phyloP scores from a whole-genome alignment of 2,329 filamentous ascomycete species.

The Trichoderma atrobrunneum region DNA sequence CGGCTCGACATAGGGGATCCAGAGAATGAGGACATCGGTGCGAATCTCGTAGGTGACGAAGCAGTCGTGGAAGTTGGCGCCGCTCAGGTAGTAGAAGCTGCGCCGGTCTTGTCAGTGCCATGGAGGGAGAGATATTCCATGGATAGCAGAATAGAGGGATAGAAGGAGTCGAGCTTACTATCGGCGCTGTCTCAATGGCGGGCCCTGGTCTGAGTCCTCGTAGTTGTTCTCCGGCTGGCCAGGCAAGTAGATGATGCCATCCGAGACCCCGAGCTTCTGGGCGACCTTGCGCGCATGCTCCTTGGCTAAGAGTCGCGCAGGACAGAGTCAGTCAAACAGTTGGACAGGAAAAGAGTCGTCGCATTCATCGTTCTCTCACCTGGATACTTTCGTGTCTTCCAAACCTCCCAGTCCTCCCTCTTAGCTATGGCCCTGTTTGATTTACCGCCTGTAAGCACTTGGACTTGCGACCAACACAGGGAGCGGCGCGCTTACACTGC shows the following conservation, averaged over 20 bases:
- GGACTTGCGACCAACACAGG: not conserved
- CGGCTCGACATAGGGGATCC: conserved; percentile 67
- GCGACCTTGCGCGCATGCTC: conserved; percentile 56
- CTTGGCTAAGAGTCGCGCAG: conserved; percentile 42
- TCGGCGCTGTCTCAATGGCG: conserved; percentile 55
- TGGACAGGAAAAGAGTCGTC: not conserved
- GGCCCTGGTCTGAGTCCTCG: conserved; percentile 58
- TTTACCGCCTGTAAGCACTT: not conserved
- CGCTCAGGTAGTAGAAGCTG: conserved; percentile 60
- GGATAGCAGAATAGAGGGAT: not conserved
- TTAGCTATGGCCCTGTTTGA: conserved; percentile 4
- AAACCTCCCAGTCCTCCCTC: conserved; percentile 11
- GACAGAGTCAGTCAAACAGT: not conserved
- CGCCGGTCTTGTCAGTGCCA: not conserved
- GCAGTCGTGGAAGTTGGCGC: conserved; percentile 54
- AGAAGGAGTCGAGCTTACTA: conserved; percentile 45
- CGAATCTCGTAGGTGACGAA: conserved; percentile 56
- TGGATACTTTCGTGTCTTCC: conserved; percentile 35
- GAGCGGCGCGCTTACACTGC: conserved; percentile 41
- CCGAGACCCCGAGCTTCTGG: conserved; percentile 45
- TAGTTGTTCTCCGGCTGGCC: conserved; percentile 51
- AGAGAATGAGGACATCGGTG: conserved; percentile 64
- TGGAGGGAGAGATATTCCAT: not conserved
- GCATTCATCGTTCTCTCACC: conserved; percentile 27
- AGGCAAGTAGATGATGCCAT: conserved; percentile 56